phyloP scores from a whole-genome alignment of 495 filamentous ascomycete genomes.

The Neurospora tetrasperma region DNA sequence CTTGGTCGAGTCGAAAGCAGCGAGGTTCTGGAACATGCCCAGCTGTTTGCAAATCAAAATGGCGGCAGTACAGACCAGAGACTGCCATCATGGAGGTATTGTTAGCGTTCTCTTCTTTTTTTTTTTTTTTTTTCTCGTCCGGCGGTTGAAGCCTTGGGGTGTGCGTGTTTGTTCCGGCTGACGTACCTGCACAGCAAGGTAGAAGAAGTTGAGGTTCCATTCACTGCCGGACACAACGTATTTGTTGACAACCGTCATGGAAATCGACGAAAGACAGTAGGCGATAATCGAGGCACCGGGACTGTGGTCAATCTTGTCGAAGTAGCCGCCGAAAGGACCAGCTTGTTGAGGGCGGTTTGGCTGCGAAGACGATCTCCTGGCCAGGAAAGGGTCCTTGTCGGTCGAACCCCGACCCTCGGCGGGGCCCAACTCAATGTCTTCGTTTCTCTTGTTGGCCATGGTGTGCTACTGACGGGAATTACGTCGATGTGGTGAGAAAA shows the following conservation, averaged over 20 bases:
- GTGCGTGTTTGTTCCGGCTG: not conserved
- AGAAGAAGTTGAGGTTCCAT: slow-evolving; percentile 97
- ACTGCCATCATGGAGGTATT: slow-evolving; percentile 38
- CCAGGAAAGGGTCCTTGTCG: slow-evolving; percentile 50
- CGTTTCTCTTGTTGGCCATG: slow-evolving; percentile 71
- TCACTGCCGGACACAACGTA: slow-evolving; percentile 83
- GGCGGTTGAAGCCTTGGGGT: not conserved
- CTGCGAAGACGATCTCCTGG: slow-evolving; percentile 17
- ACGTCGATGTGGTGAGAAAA: slow-evolving; percentile 16
- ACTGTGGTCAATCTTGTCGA: slow-evolving; percentile 52
- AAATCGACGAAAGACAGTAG: slow-evolving; percentile 90
- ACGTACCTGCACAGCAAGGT: slow-evolving; percentile 79
- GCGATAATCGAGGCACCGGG: slow-evolving; percentile 71
- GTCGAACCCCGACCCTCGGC: slow-evolving; percentile 31
- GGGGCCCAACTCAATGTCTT: slow-evolving; percentile 65
- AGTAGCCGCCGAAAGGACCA: slow-evolving; percentile 28
- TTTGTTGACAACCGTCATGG: slow-evolving; percentile 99
- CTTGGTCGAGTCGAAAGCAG: slow-evolving; percentile 77
- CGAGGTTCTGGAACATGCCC: slow-evolving; percentile 79
- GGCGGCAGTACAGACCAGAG: slow-evolving; percentile 79
- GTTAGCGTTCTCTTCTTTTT: slow-evolving; percentile 13
- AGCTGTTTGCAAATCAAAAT: slow-evolving; percentile 75
- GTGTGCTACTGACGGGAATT: slow-evolving; percentile 5
- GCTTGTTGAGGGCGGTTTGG: slow-evolving; percentile 38
- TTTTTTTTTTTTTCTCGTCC: not conserved